Base-by-base conservation (phyloP, 345 rosid genomes). In the Acer negundo region DNA sequence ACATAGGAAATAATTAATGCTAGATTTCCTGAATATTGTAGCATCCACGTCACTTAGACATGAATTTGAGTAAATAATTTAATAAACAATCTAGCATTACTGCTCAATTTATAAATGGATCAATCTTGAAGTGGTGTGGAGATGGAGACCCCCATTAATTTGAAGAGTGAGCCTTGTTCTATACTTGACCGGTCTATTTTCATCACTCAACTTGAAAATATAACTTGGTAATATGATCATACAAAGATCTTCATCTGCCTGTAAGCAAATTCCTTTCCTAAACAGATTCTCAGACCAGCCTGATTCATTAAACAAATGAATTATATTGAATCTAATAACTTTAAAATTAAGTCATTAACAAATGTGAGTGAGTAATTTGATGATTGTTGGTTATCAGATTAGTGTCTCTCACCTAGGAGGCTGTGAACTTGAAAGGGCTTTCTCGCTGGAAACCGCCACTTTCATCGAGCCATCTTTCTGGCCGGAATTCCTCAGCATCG, bases 401-500 rank as follows among this genome's bases (percentile, higher is more conserved):
- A 28, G 2, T 35, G 38, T 35, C 0, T 2, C 53, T 40, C 7
- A 75, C 85, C 81, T 83, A 83, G 49, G 78, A 83, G 40, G 83
- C 83, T 7, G 76, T 70, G 75, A 83, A 83, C 68, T 77, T 75
- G 76, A 80, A 83, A 38, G 81, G 63, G 65, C 72, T 69, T 42
- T 74, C 81, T 7, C 61, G 65, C 15, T 62, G 77, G n/a, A 83
- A 83, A 46, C 44, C 6, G 26, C 83, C 78, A 12, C 67, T 63
- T 40, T 67, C 66, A 67, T 72, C n/a, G 17, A 83, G 77, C 86
- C 86, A 80, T 77, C 86, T 83, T 23, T 83, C 83, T 2, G 81
- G 86, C 7, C 69, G 67, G 35, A 74, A 83, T 70, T 77, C 77
- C n/a, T 74, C 81, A 0, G 83, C 83, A 26, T 26, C 28, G 7